Conservation (phyloP, 257 asterid genomes). For the Lycium ferocissimum region DNA sequence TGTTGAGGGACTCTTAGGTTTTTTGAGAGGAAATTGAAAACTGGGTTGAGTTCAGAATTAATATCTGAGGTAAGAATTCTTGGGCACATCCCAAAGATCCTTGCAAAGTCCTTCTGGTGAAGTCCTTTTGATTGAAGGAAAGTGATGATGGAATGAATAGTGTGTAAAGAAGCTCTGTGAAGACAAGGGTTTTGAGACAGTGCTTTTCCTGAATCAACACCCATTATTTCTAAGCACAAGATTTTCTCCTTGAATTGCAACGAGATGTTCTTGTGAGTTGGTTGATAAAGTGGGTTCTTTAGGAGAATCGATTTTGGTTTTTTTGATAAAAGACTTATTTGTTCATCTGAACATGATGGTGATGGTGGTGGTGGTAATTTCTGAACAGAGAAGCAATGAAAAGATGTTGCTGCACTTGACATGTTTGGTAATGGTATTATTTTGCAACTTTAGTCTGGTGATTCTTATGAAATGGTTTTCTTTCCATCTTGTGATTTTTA, state of each 20-base stretch:
- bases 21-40: constrained; percentile 67
- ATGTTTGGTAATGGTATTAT: constrained; percentile 30
- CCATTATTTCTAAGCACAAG: constrained; percentile 92
- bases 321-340: constrained; percentile 36
- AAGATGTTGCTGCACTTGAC: constrained; percentile 52
- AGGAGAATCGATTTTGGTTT: constrained; percentile 70
- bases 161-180: constrained; percentile 60
- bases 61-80: constrained; percentile 71
- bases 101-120: constrained; percentile 77
- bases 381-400: constrained; percentile 54
- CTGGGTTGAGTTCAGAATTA: constrained; percentile 61
- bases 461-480: constrained; percentile 13
- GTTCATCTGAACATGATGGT: constrained; percentile 38
- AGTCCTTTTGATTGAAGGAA: constrained; percentile 90
- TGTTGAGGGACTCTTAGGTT: constrained; percentile 70
- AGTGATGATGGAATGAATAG: constrained; percentile 68
- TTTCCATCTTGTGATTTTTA: constrained; percentile 32
- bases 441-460: neutral
- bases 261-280: constrained; percentile 70
- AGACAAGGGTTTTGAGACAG: constrained; percentile 76
- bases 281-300: constrained; percentile 72
- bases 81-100: constrained; percentile 92
- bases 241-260: constrained; percentile 87
- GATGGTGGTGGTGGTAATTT: constrained; percentile 41
- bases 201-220: constrained; percentile 87